phyloP scores from a whole-genome alignment of 495 filamentous ascomycete genomes.

The Aspergillus campestris region DNA sequence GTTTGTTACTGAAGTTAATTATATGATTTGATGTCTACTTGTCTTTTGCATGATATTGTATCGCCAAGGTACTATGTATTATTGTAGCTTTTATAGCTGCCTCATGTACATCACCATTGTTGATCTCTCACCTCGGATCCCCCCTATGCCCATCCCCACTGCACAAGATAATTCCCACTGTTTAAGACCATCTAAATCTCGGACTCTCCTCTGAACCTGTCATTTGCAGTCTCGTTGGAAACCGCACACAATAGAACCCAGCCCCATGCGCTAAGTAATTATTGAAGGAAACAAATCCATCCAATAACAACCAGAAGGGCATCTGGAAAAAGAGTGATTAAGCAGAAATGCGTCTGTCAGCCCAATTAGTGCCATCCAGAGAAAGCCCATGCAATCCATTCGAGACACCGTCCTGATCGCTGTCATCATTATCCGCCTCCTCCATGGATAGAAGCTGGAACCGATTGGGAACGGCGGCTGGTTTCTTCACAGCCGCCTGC shows the following conservation, averaged over 20 bases:
- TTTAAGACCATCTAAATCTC: too few relatives aligned
- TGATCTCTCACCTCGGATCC: too few relatives aligned
- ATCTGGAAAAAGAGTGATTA: neutral
- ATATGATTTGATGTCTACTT: slow-evolving; percentile 1
- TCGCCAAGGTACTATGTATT: neutral
- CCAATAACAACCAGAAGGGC: too few relatives aligned
- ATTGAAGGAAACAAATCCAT: too few relatives aligned
- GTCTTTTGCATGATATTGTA: neutral
- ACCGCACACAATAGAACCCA: too few relatives aligned
- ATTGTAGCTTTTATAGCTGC: too few relatives aligned
- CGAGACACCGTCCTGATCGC: slow-evolving; percentile 9
- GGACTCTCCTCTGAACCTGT: too few relatives aligned
- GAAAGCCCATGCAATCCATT: neutral
- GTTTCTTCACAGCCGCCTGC: slow-evolving; percentile 26
- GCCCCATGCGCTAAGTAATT: too few relatives aligned
- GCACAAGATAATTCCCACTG: too few relatives aligned
- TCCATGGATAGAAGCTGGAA: slow-evolving; percentile 56
- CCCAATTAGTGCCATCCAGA: slow-evolving; percentile 8
- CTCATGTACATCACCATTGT: too few relatives aligned
- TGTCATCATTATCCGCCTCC: slow-evolving; percentile 31
- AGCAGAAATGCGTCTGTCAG: slow-evolving; percentile 12
- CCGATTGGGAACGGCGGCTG: slow-evolving; percentile 42
- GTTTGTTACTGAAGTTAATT: neutral
- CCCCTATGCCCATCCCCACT: too few relatives aligned
- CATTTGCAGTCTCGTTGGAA: too few relatives aligned